Percentiles rank a stretch among this genome's conserved stretches.
phyloP scores from a whole-genome alignment of 345 rosid species.

The Lepidium didymum region DNA sequence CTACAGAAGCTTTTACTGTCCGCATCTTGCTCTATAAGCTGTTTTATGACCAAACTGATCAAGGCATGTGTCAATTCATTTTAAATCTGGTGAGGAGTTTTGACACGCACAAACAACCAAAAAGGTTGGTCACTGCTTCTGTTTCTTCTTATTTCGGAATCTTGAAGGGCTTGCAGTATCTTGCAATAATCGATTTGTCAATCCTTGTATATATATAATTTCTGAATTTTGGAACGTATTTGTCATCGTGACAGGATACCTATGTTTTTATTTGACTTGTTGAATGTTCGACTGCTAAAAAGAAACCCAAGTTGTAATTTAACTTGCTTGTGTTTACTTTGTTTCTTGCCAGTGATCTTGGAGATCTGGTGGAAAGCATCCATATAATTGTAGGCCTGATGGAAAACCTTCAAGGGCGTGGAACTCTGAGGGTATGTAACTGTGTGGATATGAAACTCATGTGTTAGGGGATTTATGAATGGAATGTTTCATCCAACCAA shows the following conservation, averaged over 20 bases:
- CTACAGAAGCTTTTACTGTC: conserved; percentile 80
- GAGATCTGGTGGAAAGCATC: conserved; percentile 82
- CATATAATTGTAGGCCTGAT: conserved; percentile 55
- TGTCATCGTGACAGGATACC: background rate
- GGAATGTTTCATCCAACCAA: conserved; percentile 3
- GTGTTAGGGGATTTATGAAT: background rate
- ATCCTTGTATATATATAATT: background rate
- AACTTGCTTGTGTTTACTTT: background rate
- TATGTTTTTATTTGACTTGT: conserved; percentile 1
- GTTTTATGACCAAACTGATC: conserved; percentile 91
- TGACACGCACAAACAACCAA: conserved; percentile 77
- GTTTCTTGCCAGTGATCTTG: conserved; percentile 70
- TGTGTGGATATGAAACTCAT: conserved; percentile 9
- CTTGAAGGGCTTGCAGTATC: background rate
- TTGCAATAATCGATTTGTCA: background rate
- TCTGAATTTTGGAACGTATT: background rate
- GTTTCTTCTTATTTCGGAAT: conserved; percentile 5
- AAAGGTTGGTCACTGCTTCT: conserved; percentile 45
- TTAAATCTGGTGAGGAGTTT: conserved; percentile 68
- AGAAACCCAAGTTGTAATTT: background rate
- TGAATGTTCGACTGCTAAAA: background rate
- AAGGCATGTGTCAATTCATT: conserved; percentile 91
- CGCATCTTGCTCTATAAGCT: conserved; percentile 89
- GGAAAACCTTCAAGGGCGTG: conserved; percentile 92
- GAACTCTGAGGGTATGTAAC: conserved; percentile 75